Evolutionary conservation across 2,329 filamentous ascomycete genomes (phyloP), one percentile per base, ranked within the genome.

Genomic region (Penicillium verrucosum): DNA sequence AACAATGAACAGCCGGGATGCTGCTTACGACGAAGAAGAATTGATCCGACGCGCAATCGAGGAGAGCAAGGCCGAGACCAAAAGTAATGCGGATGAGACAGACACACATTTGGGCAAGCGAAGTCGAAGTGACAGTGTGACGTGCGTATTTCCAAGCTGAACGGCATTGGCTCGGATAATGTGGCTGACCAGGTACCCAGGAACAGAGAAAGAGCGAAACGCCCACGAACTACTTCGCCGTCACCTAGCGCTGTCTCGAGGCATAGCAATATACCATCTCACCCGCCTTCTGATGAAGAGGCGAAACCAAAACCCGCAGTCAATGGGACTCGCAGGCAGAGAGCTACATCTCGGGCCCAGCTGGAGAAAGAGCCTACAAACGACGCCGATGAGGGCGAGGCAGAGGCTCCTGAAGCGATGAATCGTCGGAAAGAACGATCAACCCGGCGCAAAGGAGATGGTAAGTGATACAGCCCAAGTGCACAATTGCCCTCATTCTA

Each of bases 1-100:
- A 21, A 99, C 94, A 7, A 97, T 97, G 91, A 96, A 97, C 70
- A 99, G 94, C 72, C 86, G 93, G 60, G 89, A 92, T 73, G 92
- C 93, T 41, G 93, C 92, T 23, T 97, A 97, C 67, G 92, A 97
- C 63, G 94, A 99, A 75, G 92, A 96, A 66, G 91, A 95, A 72
- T 87, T 92, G 68, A 75, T 99, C 38, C 85, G 92, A 53, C 85
- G 89, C 64, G 94, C 93, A 30, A 92, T 99, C 65, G 93, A 97
- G 73, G 92, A 95, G 60, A 99, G 94, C 78, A 97, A 92, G 76
- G 88, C 90, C 69, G 90, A 95, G 42, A 85, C 82, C 11, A 80
- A 81, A 46, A 75, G 79, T 12, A 79, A 80, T 34, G 70, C 72
- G 12, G 85, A 88, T 36, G 80, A 81, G 51, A 78, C 75, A 36